Evolutionary conservation across 208 protist species (phyloP), one percentile per base, ranked within the genome.

Genomic region (Trypanosoma mega): DNA sequence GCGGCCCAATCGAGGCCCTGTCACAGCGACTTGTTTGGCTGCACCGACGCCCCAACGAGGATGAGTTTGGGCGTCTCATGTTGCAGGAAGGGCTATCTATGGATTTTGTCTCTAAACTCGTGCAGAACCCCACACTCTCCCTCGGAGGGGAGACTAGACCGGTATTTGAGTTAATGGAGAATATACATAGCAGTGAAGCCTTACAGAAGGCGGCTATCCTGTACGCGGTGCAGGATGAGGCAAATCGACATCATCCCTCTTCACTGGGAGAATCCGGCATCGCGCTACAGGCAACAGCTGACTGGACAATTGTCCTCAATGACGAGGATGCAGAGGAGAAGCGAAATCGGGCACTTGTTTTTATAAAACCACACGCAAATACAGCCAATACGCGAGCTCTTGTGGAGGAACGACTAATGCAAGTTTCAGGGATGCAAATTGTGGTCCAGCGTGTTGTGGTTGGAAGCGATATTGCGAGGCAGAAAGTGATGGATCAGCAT

Each of bases 281-380:
- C 8, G 1, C 53, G 23, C 34, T 44, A 34, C 39, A 63, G 44
- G 43, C 46, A 30, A 34, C 43, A n/a, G 60, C 65, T 30, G 61
- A 64, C n/a, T 72, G 62, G 68, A 64, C 68, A 26, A 58, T 76
- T 63, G 54, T 63, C 11, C 50, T 74, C 3, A 65, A 61, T 23
- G 73, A 68, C 31, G 70, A 75, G 36, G 74, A 73, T 41, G 39
- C 39, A 11, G 37, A 26, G 23, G 70, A 47, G 49, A 11, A 18
- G 21, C 60, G 70, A 2, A 87, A 91, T 74, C 63, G 53, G 7
- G 84, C 84, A 21, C 33, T 91, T 12, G 21, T 91, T 18, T 85
- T 91, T 56, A 63, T 91, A 12, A 87, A 91, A 64, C 85, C 85
- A 18, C 85, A 92, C 51, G 83, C 89, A 29, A 77, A 73, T 43